Conservation (phyloP, 257 asterid species). For the Nicotiana tabacum region DNA sequence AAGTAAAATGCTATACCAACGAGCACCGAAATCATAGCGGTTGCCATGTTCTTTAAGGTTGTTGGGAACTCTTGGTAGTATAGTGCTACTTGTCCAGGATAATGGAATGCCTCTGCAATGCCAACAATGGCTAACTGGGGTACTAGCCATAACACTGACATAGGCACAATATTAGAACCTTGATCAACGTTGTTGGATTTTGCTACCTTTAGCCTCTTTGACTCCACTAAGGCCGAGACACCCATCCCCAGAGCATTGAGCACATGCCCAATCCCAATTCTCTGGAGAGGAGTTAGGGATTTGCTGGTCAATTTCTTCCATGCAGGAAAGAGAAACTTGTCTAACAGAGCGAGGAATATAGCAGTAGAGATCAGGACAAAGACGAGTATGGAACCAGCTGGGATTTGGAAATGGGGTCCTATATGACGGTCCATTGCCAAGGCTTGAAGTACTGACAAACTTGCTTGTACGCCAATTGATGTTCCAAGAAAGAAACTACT, state of each 20-base stretch:
- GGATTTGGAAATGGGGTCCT: conserved; percentile 21
- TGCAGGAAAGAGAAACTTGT: conserved; percentile 1
- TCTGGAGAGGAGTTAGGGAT: conserved; percentile 17
- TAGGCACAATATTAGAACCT: conserved; percentile 3
- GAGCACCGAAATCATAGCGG: conserved; percentile 48
- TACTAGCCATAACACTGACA: conserved; percentile 59
- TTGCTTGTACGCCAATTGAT: conserved; percentile 6
- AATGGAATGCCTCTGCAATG: conserved; percentile 55
- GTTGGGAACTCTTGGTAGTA: conserved; percentile 63
- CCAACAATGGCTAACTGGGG: conserved; percentile 35
- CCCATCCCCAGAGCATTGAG: conserved; percentile 36
- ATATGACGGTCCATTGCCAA: conserved; percentile 18
- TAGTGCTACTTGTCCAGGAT: conserved; percentile 45
- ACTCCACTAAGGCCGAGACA: conserved; percentile 46
- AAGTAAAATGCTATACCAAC: conserved; percentile 25
- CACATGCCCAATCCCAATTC: conserved; percentile 20
- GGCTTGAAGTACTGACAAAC: conserved; percentile 22
- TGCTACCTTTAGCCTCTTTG: conserved; percentile 35
- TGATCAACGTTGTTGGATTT: not conserved
- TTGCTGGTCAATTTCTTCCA: conserved; percentile 8
- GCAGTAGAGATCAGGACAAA: conserved; percentile 7
- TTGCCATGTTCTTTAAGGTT: conserved; percentile 41
- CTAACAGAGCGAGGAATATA: conserved; percentile 4
- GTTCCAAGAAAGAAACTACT: conserved; percentile 12
- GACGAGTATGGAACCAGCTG: conserved; percentile 9